Evolutionary conservation across 192 early-diverging fungal genomes (phyloP), one percentile per base, ranked within the genome.

Genomic region (Coemansia sp.): DNA sequence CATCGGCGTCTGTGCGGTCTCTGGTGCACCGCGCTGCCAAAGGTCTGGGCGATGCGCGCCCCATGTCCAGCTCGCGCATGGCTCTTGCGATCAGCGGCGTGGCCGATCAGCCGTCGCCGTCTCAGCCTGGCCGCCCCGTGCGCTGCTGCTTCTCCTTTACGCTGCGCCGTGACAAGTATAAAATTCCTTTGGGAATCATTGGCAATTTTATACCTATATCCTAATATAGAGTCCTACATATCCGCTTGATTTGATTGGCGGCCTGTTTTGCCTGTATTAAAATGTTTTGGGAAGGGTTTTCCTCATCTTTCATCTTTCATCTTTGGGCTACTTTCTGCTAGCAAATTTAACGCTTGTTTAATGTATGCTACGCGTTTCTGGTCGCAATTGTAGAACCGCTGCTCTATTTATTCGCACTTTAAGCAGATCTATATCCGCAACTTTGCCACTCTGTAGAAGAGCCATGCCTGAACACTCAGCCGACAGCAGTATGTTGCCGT

Each of bases 61-160:
- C 65, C 17, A 67, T 73, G 51, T 74, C 72, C 45, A 63, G 63
- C 39, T 60, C 57, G 57, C 59, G 62, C 57, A 70, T 59, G 45
- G 67, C 66, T 1, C 54, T 65, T 22, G 69, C 50, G 56, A 64
- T 59, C 35, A 65, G 43, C 10, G 79, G 65, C 38, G 39, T 64
- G n/a, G 61, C 62, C 11, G 64, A 58, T 45, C 70, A 70, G 69
- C 73, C 67, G 19, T 59, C 68, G 60, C 73, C 73, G 11, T 75
- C 73, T 52, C 66, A 69, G 64, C 71, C 72, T 29, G 60, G 74
- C 25, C 73, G 70, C 24, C 73, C 70, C 10, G 84, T 89, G 50
- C 86, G 85, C 15, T 98, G 93, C 77, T 96, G 93, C 70, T 96
- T 96, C 65, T 94, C 92, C 24, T 98, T 98, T 70, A 98, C 96